Base-by-base conservation (phyloP, 768 basidiomycete species). In the Dentipellis sp. region DNA sequence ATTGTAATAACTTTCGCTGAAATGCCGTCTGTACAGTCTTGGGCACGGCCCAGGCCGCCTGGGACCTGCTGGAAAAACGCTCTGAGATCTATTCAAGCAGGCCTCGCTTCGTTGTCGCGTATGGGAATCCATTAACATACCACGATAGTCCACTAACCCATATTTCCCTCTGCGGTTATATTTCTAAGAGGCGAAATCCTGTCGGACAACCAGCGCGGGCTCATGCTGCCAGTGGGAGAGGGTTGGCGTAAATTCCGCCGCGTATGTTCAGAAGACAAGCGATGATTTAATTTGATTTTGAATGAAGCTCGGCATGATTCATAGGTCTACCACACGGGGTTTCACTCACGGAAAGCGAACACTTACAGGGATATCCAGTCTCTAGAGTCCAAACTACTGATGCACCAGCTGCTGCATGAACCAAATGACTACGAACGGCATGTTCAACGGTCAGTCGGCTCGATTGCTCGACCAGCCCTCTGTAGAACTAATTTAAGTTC, bases 181-280 rank as follows among this genome's bases (percentile, higher is more conserved):
- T 6, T 11, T 17, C 3, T 17, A 46, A 75, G 74, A 19, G 75
- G 71, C 12, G 78, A 78, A 61, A 75, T 78, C 45, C 64, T 78
- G 9, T 77, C 76, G 0, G 69, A 74, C 42, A 75, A 76, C 52
- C 71, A 65, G 58, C 74, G 77, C 17, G 76, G 76, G 0, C 65
- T 78, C 17, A 72, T 78, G 72, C 67, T 75, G 5, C 70, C 72
- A 2, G 71, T 74, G 55, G 72, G 70, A 35, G 72, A 75, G 4
- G 57, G 63, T n/a, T 78, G 76, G 77, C 69, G 74, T 22, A 73
- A 68, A 63, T 77, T 74, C 74, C 72, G 76, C 17, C 76, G 74
- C 65, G 77, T 76, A 22, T 21, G 54, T 46, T 17, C 9, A 8
- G 16, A 17, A 4, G 2, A 10, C n/a, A 17, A 16, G 10, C 42